These are phyloP conservation scores for Madurella fahalii DNA, from an alignment of 2,329 filamentous ascomycete genomes.

Conservation along the genomic window DNA sequence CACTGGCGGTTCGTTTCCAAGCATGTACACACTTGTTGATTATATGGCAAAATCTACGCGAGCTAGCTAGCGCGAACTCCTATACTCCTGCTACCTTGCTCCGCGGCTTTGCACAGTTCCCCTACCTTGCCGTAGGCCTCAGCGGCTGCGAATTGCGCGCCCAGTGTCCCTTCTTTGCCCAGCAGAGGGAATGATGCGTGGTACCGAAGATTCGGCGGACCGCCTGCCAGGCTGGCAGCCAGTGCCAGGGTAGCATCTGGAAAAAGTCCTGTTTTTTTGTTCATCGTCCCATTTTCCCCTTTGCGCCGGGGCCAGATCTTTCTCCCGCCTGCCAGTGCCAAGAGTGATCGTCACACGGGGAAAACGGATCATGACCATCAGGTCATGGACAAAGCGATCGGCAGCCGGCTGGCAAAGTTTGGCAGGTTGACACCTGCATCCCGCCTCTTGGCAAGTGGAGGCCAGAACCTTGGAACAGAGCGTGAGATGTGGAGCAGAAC, in stretches of 20 bases:
- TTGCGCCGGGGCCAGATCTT: too few species aligned
- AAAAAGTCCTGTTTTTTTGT: not conserved
- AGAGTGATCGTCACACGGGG: not conserved
- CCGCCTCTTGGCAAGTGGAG: not conserved
- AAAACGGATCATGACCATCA: not conserved
- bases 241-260: constrained; percentile 2
- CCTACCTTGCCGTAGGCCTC: too few species aligned
- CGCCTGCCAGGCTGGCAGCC: not conserved
- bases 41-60: too few species aligned
- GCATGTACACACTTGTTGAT: too few species aligned
- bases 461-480: not conserved
- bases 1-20: too few species aligned
- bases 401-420: not conserved
- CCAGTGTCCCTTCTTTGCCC: too few species aligned
- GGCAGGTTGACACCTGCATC: not conserved
- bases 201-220: not conserved
- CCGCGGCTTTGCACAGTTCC: too few species aligned
- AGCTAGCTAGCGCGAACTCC: too few species aligned
- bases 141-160: not conserved
- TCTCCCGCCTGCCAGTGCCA: not conserved
- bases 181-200: too few species aligned
- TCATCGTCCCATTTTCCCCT: not conserved
- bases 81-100: too few species aligned
- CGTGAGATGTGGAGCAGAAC: not conserved
- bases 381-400: not conserved